Conservation (phyloP, 345 rosid species). For the Eucalyptus grandis region DNA sequence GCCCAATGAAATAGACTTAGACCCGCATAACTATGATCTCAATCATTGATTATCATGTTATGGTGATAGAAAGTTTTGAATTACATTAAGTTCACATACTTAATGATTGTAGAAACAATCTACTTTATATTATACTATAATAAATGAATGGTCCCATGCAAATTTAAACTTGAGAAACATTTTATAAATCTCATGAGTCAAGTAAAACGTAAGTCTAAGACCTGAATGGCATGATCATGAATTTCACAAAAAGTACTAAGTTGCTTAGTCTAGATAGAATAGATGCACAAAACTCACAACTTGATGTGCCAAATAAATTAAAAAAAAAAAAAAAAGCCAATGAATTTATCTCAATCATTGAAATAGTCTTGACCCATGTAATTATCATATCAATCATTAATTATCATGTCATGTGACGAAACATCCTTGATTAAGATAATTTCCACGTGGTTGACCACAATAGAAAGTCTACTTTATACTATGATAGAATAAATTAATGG, state of each 20-base stretch:
- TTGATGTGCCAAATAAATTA: background rate
- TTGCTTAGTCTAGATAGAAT: background rate
- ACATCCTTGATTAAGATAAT: background rate
- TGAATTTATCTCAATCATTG: background rate
- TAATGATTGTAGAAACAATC: fast-evolving
- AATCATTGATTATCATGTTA: background rate
- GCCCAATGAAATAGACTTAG: background rate
- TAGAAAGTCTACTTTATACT: fast-evolving
- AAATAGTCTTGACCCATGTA: background rate
- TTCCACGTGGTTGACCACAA: fast-evolving
- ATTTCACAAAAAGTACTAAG: background rate
- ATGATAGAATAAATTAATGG: background rate
- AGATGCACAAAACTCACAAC: background rate
- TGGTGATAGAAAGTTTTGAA: background rate
- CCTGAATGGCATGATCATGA: fast-evolving
- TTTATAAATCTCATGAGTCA: background rate
- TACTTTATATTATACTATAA: background rate
- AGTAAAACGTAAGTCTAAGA: background rate
- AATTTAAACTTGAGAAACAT: background rate
- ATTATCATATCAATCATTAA: background rate
- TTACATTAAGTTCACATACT: background rate
- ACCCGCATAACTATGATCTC: background rate
- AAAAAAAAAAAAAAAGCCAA: too few species aligned
- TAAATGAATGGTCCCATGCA: fast-evolving
- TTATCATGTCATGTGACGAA: background rate